Conservation (phyloP, 371 early-diverging fungal genomes). For the Synchytrium microbalum region DNA sequence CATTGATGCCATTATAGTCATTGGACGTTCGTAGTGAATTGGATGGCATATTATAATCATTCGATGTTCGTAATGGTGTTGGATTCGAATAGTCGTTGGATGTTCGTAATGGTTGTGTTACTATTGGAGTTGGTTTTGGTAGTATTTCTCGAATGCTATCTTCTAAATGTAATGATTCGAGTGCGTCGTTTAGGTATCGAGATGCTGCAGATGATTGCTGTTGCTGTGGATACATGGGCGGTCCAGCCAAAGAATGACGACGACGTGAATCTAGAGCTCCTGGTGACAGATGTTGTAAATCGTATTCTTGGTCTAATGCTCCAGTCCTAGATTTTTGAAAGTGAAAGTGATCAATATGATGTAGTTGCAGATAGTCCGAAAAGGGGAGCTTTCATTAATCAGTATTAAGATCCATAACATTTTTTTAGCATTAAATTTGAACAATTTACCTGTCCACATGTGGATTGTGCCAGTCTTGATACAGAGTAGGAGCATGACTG, state of each 20-base stretch:
- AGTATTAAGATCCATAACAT: too few relatives aligned
- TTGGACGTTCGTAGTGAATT: background rate
- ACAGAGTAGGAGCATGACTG: slow-evolving; percentile 32
- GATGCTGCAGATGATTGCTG: background rate
- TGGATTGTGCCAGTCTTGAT: slow-evolving; percentile 24
- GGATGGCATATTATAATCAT: background rate
- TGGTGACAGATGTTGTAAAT: background rate
- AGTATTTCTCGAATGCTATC: background rate
- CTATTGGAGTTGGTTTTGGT: background rate
- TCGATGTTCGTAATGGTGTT: background rate
- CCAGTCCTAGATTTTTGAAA: background rate
- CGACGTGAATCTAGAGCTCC: slow-evolving; percentile 20
- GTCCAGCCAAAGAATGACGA: slow-evolving; percentile 43
- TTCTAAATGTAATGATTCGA: slow-evolving; percentile 18
- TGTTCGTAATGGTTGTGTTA: background rate
- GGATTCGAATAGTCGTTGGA: background rate
- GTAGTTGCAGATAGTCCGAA: background rate
- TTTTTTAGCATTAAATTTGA: too few relatives aligned
- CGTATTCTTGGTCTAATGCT: background rate
- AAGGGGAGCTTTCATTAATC: too few relatives aligned
- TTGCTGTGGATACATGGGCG: slow-evolving; percentile 20
- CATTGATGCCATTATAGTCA: background rate
- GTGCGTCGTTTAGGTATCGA: slow-evolving; percentile 16
- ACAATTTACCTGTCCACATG: slow-evolving; percentile 18
- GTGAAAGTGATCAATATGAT: background rate